A percentile compares a stretch with the other conserved stretches of the same genome.
Conservation (phyloP, 164 flowering plant genomes). For the Sextonia rubra region DNA sequence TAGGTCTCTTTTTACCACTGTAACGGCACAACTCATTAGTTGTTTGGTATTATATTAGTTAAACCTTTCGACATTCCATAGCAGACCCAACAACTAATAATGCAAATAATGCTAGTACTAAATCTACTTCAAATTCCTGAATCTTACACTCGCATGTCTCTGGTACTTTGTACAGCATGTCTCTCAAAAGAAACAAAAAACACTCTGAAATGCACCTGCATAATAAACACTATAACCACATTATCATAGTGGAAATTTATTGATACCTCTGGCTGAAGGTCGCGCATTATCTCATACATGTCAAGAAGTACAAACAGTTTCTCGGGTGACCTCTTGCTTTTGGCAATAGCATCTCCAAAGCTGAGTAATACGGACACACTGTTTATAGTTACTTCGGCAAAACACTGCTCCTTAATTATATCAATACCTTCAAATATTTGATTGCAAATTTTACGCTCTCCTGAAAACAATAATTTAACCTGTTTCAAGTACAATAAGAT, state of each 20-base stretch:
- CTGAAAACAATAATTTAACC: slow-evolving; percentile 90
- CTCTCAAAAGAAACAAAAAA: neutral
- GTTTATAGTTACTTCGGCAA: slow-evolving; percentile 81
- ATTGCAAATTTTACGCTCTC: slow-evolving; percentile 79
- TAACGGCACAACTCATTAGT: too few species aligned
- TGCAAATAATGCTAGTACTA: too few species aligned
- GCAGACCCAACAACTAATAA: too few species aligned
- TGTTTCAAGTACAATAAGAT: slow-evolving; percentile 35
- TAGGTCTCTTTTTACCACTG: too few species aligned
- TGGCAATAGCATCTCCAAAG: slow-evolving; percentile 97
- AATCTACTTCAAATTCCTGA: too few species aligned
- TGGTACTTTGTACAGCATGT: neutral
- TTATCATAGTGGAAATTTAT: neutral
- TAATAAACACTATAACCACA: neutral
- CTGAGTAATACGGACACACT: slow-evolving; percentile 84
- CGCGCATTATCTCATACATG: slow-evolving; percentile 97
- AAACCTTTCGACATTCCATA: too few species aligned
- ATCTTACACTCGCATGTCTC: too few species aligned
- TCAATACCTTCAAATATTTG: slow-evolving; percentile 77
- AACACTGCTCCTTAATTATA: slow-evolving; percentile 66
- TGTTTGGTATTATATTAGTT: too few species aligned
- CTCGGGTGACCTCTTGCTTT: slow-evolving; percentile 96
- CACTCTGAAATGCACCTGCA: neutral
- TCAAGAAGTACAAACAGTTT: slow-evolving; percentile 91
- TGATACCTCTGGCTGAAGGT: slow-evolving; percentile 83